Conservation (phyloP, 148 eudicot species). For the Camellia sinensis region DNA sequence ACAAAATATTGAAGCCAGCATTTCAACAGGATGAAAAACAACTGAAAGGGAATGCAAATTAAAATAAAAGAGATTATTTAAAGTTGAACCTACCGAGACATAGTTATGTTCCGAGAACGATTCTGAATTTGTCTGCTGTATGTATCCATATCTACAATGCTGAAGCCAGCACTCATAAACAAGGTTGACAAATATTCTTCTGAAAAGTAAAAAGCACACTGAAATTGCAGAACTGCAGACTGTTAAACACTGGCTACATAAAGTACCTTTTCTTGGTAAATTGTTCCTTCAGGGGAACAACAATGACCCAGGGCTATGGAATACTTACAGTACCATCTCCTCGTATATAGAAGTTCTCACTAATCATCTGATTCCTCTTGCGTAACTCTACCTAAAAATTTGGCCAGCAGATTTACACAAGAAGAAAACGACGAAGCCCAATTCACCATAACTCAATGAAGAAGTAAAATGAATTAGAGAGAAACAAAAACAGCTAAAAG, state of each 20-base stretch:
- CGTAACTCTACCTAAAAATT: conserved; percentile 35
- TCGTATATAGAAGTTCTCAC: conserved; percentile 39
- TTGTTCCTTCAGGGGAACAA: background rate
- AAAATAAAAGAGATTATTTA: background rate
- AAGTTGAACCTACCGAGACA: conserved; percentile 30
- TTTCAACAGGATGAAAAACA: background rate
- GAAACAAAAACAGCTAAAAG: background rate
- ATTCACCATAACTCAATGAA: background rate
- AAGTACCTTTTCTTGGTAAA: no score
- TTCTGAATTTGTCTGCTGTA: conserved; percentile 42
- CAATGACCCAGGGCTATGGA: background rate
- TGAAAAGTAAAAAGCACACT: conserved; percentile 49
- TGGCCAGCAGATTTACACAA: background rate
- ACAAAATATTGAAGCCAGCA: background rate
- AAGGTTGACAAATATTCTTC: conserved; percentile 42
- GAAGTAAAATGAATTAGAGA: background rate
- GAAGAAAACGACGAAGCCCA: conserved; percentile 2
- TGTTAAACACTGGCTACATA: conserved; percentile 1
- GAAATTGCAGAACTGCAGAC: conserved; percentile 6
- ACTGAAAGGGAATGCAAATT: background rate
- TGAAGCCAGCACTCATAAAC: conserved; percentile 34
- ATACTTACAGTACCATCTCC: conserved; percentile 54
- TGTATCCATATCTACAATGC: conserved; percentile 21
- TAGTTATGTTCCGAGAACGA: conserved; percentile 38
- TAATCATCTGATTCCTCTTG: conserved; percentile 39